Evolutionary conservation across 345 rosid genomes (phyloP).

Genomic region (Pistacia integerrima): DNA sequence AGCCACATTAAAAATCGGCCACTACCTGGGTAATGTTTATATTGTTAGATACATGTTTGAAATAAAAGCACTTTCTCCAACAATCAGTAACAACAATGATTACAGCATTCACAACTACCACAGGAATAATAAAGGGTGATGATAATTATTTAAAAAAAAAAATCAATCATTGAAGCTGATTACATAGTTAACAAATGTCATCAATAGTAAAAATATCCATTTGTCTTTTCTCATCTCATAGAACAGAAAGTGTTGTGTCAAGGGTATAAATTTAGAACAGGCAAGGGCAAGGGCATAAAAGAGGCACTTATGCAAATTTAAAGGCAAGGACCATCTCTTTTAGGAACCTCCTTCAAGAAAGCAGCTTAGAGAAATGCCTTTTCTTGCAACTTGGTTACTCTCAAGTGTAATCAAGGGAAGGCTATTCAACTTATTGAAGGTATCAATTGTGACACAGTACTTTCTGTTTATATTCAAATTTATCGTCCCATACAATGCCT

Average conservation of each 20-base stretch:
- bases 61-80: conserved; percentile 5
- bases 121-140: background rate
- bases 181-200: background rate
- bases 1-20: conserved; percentile 95
- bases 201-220: background rate
- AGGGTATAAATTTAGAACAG: background rate
- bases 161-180: background rate
- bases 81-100: background rate
- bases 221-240: background rate
- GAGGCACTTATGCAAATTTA: too few relatives aligned
- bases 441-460: too few relatives aligned
- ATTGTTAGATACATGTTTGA: conserved; percentile 19
- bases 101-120: background rate
- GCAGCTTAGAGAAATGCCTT: too few relatives aligned
- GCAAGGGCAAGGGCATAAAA: background rate
- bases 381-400: too few relatives aligned
- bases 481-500: background rate
- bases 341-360: too few relatives aligned
- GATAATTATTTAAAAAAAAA: background rate
- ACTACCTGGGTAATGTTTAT: conserved; percentile 56
- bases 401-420: too few relatives aligned
- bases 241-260: background rate
- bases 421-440: too few relatives aligned
- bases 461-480: too few relatives aligned
- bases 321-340: too few relatives aligned